phyloP scores from a whole-genome alignment of 495 filamentous ascomycete species.

The Aspergillus homomorphus region DNA sequence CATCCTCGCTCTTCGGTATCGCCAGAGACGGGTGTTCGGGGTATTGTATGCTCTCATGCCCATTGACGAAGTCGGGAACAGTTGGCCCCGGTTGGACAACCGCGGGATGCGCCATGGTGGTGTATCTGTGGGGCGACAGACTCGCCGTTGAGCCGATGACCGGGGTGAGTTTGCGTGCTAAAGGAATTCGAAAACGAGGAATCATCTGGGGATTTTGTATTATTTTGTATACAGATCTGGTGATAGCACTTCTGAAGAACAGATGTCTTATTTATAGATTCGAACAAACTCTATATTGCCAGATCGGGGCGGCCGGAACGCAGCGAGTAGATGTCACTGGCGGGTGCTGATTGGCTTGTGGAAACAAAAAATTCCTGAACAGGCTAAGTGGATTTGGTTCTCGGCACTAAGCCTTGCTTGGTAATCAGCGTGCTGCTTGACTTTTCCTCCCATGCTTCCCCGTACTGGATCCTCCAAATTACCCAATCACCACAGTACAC shows the following conservation, averaged over 20 bases:
- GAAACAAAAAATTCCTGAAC: no score
- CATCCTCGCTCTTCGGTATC: conserved; percentile 46
- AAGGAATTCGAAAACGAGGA: background rate
- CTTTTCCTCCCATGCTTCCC: no score
- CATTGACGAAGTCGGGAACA: background rate
- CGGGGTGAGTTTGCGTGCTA: background rate
- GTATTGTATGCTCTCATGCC: conserved; percentile 4
- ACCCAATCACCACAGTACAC: no score
- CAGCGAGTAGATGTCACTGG: conserved; percentile 17
- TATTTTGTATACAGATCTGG: no score
- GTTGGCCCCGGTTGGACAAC: background rate
- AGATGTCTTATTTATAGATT: background rate
- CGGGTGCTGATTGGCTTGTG: conserved; percentile 4
- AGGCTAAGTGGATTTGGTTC: background rate
- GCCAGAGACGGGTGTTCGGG: conserved; percentile 38
- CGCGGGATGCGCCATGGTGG: background rate
- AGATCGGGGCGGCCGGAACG: background rate
- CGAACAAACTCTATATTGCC: background rate
- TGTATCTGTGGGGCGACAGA: background rate
- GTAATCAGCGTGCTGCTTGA: no score
- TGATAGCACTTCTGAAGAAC: background rate
- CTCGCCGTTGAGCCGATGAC: background rate
- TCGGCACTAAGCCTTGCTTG: no score
- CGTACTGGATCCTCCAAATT: no score
- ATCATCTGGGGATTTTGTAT: no score